These are phyloP conservation scores for Nyssa sinensis DNA, from an alignment of 148 eudicot species.

Conservation along the genomic window DNA sequence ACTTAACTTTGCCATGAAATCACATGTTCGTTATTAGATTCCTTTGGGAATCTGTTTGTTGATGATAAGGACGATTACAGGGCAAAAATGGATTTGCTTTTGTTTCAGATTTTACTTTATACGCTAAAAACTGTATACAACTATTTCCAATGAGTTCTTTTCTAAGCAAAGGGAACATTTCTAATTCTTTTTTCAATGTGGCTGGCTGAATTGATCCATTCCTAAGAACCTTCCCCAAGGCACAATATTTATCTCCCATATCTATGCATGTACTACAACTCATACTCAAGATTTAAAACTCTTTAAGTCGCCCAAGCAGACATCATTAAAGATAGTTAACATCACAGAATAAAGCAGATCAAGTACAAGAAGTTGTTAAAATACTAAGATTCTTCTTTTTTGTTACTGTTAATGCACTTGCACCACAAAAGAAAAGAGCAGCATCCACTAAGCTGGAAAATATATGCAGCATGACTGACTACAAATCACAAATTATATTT, in stretches of 20 bases:
- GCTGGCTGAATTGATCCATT: conserved; percentile 11
- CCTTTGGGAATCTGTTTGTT: conserved; percentile 16
- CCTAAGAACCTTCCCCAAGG: conserved; percentile 9
- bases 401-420: not conserved
- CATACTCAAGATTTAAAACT: not conserved
- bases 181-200: conserved; percentile 6
- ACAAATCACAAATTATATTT: not conserved
- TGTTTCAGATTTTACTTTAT: conserved; percentile 7
- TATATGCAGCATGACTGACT: too few species aligned
- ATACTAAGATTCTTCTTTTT: not conserved
- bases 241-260: not conserved
- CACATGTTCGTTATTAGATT: conserved; percentile 5
- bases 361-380: conserved; percentile 2
- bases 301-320: not conserved
- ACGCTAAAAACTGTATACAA: not conserved
- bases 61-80: conserved; percentile 5
- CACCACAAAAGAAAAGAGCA: not conserved
- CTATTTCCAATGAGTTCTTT: not conserved
- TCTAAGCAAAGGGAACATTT: conserved; percentile 4
- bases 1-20: not conserved
- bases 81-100: conserved; percentile 14
- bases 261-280: not conserved
- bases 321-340: not conserved
- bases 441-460: not conserved
- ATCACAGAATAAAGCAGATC: conserved; percentile 1